Conservation (phyloP, 2,329 filamentous ascomycete species). For the Cordyceps javanica region DNA sequence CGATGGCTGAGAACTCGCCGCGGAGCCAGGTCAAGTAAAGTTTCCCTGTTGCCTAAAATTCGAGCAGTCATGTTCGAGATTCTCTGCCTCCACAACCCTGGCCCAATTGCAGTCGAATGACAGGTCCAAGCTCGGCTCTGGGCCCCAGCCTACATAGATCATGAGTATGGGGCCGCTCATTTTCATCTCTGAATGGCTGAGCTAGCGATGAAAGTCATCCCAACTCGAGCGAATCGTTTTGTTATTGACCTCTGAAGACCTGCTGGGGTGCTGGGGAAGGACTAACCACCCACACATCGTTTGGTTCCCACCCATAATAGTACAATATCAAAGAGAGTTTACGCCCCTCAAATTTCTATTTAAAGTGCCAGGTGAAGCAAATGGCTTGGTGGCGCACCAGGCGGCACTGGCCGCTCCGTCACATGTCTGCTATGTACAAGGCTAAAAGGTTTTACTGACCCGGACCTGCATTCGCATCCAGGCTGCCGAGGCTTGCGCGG, state of each 20-base stretch:
- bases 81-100: not conserved
- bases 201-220: not conserved
- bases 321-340: not conserved
- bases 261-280: not conserved
- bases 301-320: no score
- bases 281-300: no score
- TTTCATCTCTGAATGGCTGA: not conserved
- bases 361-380: not conserved
- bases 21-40: not conserved
- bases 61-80: not conserved
- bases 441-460: not conserved
- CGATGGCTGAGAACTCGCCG: no score
- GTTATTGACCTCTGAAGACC: not conserved
- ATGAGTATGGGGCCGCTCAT: not conserved
- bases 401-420: not conserved
- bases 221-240: not conserved
- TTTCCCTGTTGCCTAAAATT: not conserved
- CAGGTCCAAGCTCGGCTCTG: not conserved
- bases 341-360: not conserved
- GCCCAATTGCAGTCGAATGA: not conserved
- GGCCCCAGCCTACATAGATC: not conserved
- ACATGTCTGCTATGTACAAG: not conserved
- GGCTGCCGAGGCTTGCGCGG: constrained; percentile 1
- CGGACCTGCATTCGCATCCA: not conserved
- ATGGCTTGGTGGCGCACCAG: not conserved